Base-by-base conservation (phyloP, 768 basidiomycete genomes). In the Myochromella boudieri region DNA sequence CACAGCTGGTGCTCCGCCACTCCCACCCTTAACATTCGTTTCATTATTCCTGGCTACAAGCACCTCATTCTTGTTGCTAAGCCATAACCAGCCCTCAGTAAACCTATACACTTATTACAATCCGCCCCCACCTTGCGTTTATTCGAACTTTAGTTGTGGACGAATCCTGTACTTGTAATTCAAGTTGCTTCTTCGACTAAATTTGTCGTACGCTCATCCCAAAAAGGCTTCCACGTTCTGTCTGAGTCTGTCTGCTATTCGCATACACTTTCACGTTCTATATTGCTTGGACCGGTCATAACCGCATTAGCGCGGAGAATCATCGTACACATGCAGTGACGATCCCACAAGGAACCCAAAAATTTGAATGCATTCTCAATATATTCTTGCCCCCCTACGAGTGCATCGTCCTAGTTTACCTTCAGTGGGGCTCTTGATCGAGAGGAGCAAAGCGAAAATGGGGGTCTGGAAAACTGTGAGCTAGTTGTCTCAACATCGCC, bases 201-300 rank as follows among this genome's bases (percentile, higher is more conserved):
- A n/a, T n/a, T n/a, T n/a, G n/a, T n/a, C 51, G 2, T 54, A 48
- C 38, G 52, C 52, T 14, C 56, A 46, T 14, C 55, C 58, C 12
- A 41, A 54, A 32, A 51, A 46, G 21, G 44, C 44, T 15, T 38
- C 47, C 7, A 47, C 55, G 14, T 36, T 46, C 34, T 53, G 56
- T 17, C 37, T 54, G 15, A 56, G n/a, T n/a, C n/a, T n/a, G n/a
- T n/a, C n/a, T 46, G 27, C 56, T 52, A 32, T 56, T 56, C 27
- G 37, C 58, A n/a, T 36, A 45, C 6, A 59, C 58, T 2, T 64
- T 58, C 42, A 21, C 62, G 14, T 54, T 65, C 17, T 58, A 55
- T n/a, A 37, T 57, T 26, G 48, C 56, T 25, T 65, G 62, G 62
- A 40, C 46, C 61, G 20, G 55, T 60, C 18, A 64, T 67, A 60